These are phyloP conservation scores for Fusarium illudens DNA, from an alignment of 2,329 filamentous ascomycete species.

Conservation along the genomic window DNA sequence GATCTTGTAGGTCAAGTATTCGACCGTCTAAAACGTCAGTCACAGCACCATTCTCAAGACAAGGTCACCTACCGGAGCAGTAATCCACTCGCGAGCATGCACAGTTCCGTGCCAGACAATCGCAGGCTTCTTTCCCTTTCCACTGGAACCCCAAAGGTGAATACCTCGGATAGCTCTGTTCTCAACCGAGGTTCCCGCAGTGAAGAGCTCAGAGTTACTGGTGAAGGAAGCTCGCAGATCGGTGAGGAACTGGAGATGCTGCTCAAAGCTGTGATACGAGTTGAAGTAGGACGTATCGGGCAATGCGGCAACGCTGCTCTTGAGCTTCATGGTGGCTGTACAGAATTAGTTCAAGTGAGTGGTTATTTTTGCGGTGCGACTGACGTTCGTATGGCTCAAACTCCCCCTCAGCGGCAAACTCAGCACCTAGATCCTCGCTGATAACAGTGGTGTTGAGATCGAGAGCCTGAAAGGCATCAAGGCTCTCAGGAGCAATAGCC, in stretches of 20 bases:
- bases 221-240: slow-evolving; percentile 56
- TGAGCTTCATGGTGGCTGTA: slow-evolving; percentile 5
- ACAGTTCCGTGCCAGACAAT: slow-evolving; percentile 66
- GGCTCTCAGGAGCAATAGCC: slow-evolving; percentile 37
- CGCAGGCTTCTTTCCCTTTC: slow-evolving; percentile 58
- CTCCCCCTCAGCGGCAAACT: slow-evolving; percentile 37
- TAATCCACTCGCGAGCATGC: slow-evolving; percentile 69
- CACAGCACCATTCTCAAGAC: accelerated
- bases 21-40: slow-evolving; percentile 24
- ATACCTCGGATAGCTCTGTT: slow-evolving; percentile 67
- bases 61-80: slow-evolving; percentile 53
- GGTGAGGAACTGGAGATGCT: slow-evolving; percentile 59
- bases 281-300: slow-evolving; percentile 55
- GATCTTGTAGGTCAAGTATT: slow-evolving; percentile 35
- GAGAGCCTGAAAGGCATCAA: slow-evolving; percentile 35
- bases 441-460: slow-evolving; percentile 34
- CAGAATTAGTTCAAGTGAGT: accelerated
- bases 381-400: slow-evolving; percentile 27
- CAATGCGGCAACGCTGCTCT: not conserved
- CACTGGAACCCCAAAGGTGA: slow-evolving; percentile 60
- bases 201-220: slow-evolving; percentile 58
- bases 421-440: slow-evolving; percentile 38
- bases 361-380: accelerated
- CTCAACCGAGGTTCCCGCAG: slow-evolving; percentile 56
- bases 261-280: slow-evolving; percentile 60